Percentiles rank a stretch among this genome's conserved stretches.
These are phyloP conservation scores for Fomitopsis betulina DNA, from an alignment of 1,284 basidiomycete species.

Conservation along the genomic window DNA sequence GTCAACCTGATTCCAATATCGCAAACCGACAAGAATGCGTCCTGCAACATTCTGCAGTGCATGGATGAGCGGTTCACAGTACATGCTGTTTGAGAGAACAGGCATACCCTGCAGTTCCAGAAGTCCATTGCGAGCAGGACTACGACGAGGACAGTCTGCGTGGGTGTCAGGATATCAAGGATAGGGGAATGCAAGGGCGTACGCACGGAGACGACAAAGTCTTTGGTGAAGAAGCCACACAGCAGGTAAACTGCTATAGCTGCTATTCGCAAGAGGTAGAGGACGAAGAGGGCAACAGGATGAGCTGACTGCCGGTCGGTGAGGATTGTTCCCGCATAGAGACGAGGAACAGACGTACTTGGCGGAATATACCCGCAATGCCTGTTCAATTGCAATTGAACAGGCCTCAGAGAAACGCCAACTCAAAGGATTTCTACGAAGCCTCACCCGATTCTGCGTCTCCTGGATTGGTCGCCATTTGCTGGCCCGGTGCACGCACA, in stretches of 20 bases:
- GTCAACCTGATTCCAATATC: conserved; percentile 97
- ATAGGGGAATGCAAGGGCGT: background rate
- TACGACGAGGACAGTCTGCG: conserved; percentile 85
- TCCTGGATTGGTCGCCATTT: conserved; percentile 46
- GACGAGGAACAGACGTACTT: conserved; percentile 38
- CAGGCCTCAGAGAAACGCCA: background rate
- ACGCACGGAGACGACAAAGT: conserved; percentile 85
- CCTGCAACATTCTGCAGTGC: conserved; percentile 80
- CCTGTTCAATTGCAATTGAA: conserved; percentile 36
- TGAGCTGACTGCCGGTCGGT: conserved; percentile 62
- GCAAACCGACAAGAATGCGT: conserved; percentile 83
- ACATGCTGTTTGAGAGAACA: background rate
- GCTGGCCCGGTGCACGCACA: conserved; percentile 31
- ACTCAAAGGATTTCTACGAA: conserved; percentile 1
- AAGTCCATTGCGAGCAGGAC: conserved; percentile 92
- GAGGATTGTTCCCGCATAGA: background rate
- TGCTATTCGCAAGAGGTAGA: conserved; percentile 82
- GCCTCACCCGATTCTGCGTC: conserved; percentile 70
- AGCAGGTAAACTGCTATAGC: conserved; percentile 87
- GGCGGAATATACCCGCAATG: conserved; percentile 68
- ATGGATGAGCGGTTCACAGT: background rate
- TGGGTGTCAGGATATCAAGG: background rate
- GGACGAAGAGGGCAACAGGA: conserved; percentile 76
- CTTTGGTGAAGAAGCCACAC: conserved; percentile 81
- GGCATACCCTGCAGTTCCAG: conserved; percentile 86